Base-by-base conservation (phyloP, 352 stramenopile genomes). In the Globisporangium yorkense region DNA sequence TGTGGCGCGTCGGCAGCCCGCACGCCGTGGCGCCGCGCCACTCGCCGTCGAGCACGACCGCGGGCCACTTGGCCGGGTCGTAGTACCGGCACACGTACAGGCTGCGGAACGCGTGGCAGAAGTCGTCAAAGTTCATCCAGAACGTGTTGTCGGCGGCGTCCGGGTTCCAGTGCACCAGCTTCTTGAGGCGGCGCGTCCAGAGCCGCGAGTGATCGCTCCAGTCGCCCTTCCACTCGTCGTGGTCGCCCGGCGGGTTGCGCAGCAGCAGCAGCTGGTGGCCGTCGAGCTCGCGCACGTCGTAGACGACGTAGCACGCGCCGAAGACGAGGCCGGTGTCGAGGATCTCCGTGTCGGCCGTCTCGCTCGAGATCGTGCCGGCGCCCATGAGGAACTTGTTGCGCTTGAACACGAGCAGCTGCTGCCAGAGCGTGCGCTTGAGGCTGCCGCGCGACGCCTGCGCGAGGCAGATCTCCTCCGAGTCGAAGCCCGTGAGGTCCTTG, bases 81-180 rank as follows among this genome's bases (percentile, higher is more conserved):
- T 97, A 98, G 66, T 97, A 94, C 9, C 88, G 76, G 56, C 92
- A 97, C 29, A 97, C 69, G 76, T 97, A 98, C 0, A 97, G 64
- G 50, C 82, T 90, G 16, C 84, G 90, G 67, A 98, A 98, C 33
- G 78, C 71, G 41, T 94, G 75, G 62, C 84, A 92, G 60, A 98
- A 97, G 64, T 98, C 92, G 68, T 98, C 88, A 73, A 97, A 97
- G 64, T 84, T 92, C 87, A 98, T 98, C 87, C 87, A 98, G 68
- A 98, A 98, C 45, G 88, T 96, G 62, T 96, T 96, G 67, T 97
- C 88, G 49, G 88, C 78, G 35, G 68, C 75, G 51, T 95, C 74
- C 12, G 81, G 68, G 2, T 56, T 71, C 62, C 79, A 75, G 5
- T 67, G 59, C 18, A 97, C 69, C 47, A 89, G 83, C 52, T 88